Base-by-base conservation (phyloP, 176 grass and related monocot genomes). In the Panicum miliaceum region DNA sequence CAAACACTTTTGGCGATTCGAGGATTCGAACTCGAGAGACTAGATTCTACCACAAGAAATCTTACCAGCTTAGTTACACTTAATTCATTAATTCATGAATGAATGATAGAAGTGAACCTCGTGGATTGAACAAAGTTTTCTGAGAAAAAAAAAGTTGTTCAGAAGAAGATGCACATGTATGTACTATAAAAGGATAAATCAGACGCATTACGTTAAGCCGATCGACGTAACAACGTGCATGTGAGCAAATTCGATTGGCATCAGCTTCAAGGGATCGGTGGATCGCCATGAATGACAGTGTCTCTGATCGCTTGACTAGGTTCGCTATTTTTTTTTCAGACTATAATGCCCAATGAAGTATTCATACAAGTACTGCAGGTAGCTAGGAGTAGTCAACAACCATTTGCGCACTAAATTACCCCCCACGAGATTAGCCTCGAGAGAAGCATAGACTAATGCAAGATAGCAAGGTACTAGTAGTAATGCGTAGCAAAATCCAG, bases 381-480 rank as follows among this genome's bases (percentile, higher is more conserved):
- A 64, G 29, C 5, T 16, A 34, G 60, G 5, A 11, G 47, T 47
- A 73, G 70, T 73, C 70, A 73, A 71, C 68, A 10, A 29, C 59
- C 43, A 50, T 50, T 72, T 73, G 26, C 25, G 5, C 45, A 73
- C 25, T 48, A 32, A 51, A 73, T 34, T 34, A 2, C 14, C 14
- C 35, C 23, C 25, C 69, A 73, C 27, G 70, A 73, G 70, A 73
- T 51, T 73, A 51, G 70, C 70, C 70, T 73, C 18, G 77, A 79
- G 19, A 5, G 18, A 43, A 7, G 43, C 58, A 47, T 78, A 12
- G 57, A 11, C 5, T 61, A 29, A 18, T 46, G 25, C 40, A 63
- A 62, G 42, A 78, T 62, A 45, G 22, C 7, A 40, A n/a, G 65
- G 8, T 41, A 68, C n/a, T 42, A 23, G 9, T n/a, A 68, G 40